A percentile compares a stretch with the other conserved stretches of the same genome.
Conservation (phyloP, 179 eudicot genomes). For the Actinidia arguta region DNA sequence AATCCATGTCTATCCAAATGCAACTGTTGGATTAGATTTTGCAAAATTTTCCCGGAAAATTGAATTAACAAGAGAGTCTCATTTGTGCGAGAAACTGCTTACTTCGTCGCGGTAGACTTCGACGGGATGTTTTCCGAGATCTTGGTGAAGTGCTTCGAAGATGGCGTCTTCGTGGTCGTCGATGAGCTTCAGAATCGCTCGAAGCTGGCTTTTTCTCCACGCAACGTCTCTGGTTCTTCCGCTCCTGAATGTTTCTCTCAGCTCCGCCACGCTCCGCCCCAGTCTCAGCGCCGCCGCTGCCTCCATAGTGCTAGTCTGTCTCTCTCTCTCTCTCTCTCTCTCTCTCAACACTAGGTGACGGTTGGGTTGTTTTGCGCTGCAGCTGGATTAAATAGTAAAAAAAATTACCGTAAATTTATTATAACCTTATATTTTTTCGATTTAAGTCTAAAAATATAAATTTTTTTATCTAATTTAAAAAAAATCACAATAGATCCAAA, state of each 20-base stretch:
- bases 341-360: too few relatives aligned
- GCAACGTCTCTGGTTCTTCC: conserved; percentile 57
- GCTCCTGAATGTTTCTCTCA: conserved; percentile 56
- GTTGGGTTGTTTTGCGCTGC: too few relatives aligned
- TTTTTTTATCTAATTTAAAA: too few relatives aligned
- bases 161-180: conserved; percentile 61
- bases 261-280: conserved; percentile 33
- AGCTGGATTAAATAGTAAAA: too few relatives aligned
- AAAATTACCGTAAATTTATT: too few relatives aligned
- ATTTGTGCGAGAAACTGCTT: not conserved
- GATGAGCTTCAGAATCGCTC: conserved; percentile 48
- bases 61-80: not conserved
- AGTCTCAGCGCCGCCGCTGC: not conserved
- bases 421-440: too few relatives aligned
- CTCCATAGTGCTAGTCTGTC: conserved; percentile 18
- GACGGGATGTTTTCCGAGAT: conserved; percentile 76
- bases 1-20: too few relatives aligned
- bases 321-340: not conserved
- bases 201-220: conserved; percentile 76
- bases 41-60: not conserved
- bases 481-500: too few relatives aligned
- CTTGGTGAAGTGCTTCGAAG: conserved; percentile 52
- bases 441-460: too few relatives aligned
- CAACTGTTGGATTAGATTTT: too few relatives aligned
- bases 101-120: conserved; percentile 87